These are phyloP conservation scores for Sisymbrium altissimum DNA, from an alignment of 345 rosid species.

Conservation along the genomic window DNA sequence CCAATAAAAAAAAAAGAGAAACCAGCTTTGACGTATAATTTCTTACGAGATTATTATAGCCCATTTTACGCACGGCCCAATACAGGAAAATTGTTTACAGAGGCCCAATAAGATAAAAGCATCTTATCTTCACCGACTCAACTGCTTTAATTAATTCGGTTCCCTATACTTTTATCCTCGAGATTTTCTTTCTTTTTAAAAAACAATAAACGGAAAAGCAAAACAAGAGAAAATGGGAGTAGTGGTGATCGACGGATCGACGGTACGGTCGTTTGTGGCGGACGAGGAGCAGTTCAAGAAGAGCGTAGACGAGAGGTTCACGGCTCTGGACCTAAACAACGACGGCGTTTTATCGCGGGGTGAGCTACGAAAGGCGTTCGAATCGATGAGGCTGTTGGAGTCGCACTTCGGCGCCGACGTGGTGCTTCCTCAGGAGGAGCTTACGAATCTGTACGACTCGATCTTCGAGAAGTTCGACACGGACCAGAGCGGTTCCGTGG, in stretches of 20 bases:
- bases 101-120: background rate
- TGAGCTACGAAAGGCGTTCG: slow-evolving; percentile 67
- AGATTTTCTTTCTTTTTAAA: no score
- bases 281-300: slow-evolving; percentile 55
- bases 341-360: slow-evolving; percentile 68
- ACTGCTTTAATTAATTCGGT: no score
- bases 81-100: background rate
- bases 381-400: slow-evolving; percentile 56
- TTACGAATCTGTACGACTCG: slow-evolving; percentile 54
- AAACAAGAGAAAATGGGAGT: slow-evolving; percentile 47
- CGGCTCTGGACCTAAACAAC: slow-evolving; percentile 49
- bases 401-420: slow-evolving; percentile 65
- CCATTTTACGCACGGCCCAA: background rate
- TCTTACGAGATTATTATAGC: no score
- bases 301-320: slow-evolving; percentile 45
- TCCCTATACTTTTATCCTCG: no score
- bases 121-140: slow-evolving; percentile 18
- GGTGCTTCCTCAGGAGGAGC: slow-evolving; percentile 46
- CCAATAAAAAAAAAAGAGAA: no score
- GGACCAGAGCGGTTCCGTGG: slow-evolving; percentile 53
- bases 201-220: background rate
- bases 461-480: slow-evolving; percentile 64
- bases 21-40: no score
- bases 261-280: slow-evolving; percentile 51
- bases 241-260: slow-evolving; percentile 69